Conservation (phyloP, 108 stramenopile genomes). For the Asterionellopsis glacialis region DNA sequence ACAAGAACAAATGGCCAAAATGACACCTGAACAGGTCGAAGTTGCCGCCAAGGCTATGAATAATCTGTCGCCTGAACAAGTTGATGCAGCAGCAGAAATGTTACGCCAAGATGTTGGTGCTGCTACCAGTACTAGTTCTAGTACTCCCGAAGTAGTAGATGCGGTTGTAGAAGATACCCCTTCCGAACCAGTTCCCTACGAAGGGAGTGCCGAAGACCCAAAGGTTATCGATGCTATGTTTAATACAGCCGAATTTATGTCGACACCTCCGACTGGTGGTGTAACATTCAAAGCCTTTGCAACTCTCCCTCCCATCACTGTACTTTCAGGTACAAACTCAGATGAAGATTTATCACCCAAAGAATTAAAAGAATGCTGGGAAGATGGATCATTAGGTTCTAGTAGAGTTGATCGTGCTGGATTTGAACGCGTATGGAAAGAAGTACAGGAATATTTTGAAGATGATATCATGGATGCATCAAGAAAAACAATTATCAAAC, state of each 20-base stretch:
- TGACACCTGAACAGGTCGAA: conserved; percentile 51
- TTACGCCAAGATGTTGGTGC: too few relatives aligned
- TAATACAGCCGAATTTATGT: conserved; percentile 56
- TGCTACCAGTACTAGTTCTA: too few relatives aligned
- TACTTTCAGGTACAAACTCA: conserved; percentile 43
- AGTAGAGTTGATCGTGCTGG: conserved; percentile 54
- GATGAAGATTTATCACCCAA: conserved; percentile 46
- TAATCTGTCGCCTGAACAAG: conserved; percentile 18
- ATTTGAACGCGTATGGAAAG: conserved; percentile 73
- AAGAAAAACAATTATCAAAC: conserved; percentile 22
- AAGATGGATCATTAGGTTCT: conserved; percentile 54
- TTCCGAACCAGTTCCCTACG: conserved; percentile 8
- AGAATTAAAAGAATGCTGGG: conserved; percentile 70
- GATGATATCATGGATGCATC: conserved; percentile 65
- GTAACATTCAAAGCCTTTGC: conserved; percentile 64
- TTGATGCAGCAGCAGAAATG: conserved; percentile 23
- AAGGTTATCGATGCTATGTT: conserved; percentile 69
- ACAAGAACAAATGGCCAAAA: conserved; percentile 47
- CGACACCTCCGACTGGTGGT: conserved; percentile 44
- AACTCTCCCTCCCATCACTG: conserved; percentile 49
- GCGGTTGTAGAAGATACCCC: conserved; percentile 7
- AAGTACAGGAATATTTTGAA: conserved; percentile 77
- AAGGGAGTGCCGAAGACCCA: conserved; percentile 47
- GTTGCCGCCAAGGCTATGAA: conserved; percentile 38
- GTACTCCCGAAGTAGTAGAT: conserved; percentile 22